Base-by-base conservation (phyloP, 2,329 filamentous ascomycete species). In the Sarocladium kiliense region DNA sequence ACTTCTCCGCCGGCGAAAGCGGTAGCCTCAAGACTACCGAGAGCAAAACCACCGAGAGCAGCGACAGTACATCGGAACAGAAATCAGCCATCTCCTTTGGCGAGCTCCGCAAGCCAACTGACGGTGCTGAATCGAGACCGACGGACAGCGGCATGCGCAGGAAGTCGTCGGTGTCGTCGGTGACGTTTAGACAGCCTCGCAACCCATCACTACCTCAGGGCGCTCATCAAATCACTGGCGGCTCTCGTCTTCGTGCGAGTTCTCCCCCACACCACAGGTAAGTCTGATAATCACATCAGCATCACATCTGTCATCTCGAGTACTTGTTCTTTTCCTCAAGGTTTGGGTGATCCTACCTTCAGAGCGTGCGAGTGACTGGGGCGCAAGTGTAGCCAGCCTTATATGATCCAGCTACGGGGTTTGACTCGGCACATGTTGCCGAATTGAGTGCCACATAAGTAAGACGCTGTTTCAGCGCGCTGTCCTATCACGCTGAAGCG, bases 201-300 rank as follows among this genome's bases (percentile, higher is more conserved):
- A 72, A 78, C 58, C 74, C 74, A 3, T 67, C 68, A 19, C 66
- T 81, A 18, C 77, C 78, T 3, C 78, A 80, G 58, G 78, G 77
- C 25, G 59, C 64, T 3, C 76, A 77, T 57, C 74, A 76, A 57
- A 71, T 70, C 54, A 75, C 76, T 45, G 68, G 71, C 53, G 72
- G 70, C 32, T 65, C 60, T 53, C 71, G 76, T 23, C 74, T 75
- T 47, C 66, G 75, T 55, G 73, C 67, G 23, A 75, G 71, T 36
- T 81, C 79, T 25, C 79, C 79, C 23, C 72, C 75, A 30, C 75
- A 77, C 58, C 61, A 66, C 56, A 78, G 76, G 79, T 82, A 70
- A 61, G 68, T 59, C 11, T 34, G 11, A 14, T n/a, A n/a, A n/a
- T n/a, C n/a, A n/a, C n/a, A n/a, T n/a, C 49, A 3, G 3, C 21